Base-by-base conservation (phyloP, 1,284 basidiomycete species). In the Trametes hirsuta region DNA sequence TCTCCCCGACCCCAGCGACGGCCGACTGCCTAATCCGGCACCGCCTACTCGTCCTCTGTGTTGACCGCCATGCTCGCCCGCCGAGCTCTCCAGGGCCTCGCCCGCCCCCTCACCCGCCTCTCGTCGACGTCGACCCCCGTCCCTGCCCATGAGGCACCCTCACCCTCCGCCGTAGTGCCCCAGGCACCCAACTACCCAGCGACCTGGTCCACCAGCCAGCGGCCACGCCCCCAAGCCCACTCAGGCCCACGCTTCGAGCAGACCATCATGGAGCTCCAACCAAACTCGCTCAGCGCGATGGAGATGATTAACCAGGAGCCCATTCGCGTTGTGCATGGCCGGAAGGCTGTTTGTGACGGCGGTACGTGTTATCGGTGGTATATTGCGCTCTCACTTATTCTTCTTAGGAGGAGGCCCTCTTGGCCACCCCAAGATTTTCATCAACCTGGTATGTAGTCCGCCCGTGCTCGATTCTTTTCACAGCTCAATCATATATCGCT, bases 341-440 rank as follows among this genome's bases (percentile, higher is more conserved):
- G 97, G 66, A 91, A 88, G 72, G 95, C 94, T 3, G 83, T 88
- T 54, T 99, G 97, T 73, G 95, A 99, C 74, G 97, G 97, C 67
- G 95, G 95, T 97, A 69, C 71, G 92, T 78, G 4, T 41, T 4
- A 14, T 12, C 30, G 9, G 3, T 57, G 2, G 42, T 45, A 50
- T 12, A 6, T 10, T 14, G 11, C 11, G 36, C 41, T 15, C 11
- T 30, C 18, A 46, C 53, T 54, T 30, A 36, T 9, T 55, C 59
- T 35, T 41, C 14, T 14, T 66, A 98, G 96, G 96, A 76, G 89
- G 88, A 75, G 97, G 97, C n/a, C 86, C 97, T 50, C 84, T 99
- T 36, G 97, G 97, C 47, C 97, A 99, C 75, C 97, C 97, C 14
- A 95, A 94, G 81, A 89, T 98, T 66, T 98, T 86, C 74, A 97